Conservation (phyloP, 2,329 filamentous ascomycete genomes). For the Pestalotiopsis sp. region DNA sequence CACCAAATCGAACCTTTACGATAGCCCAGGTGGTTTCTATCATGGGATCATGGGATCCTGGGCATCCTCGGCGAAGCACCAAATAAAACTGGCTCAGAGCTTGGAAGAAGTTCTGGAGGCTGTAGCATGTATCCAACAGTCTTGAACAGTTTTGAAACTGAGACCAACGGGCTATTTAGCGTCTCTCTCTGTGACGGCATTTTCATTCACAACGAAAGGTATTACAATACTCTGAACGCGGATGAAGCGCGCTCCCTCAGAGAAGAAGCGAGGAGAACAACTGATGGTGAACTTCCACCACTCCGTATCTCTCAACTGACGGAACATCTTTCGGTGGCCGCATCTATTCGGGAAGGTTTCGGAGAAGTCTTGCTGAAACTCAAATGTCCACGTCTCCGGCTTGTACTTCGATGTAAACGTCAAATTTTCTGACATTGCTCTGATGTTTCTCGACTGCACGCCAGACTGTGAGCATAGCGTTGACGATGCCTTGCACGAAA, state of each 20-base stretch:
- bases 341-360: background rate
- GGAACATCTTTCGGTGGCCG: background rate
- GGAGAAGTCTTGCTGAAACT: background rate
- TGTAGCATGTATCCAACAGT: background rate
- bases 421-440: background rate
- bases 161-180: background rate
- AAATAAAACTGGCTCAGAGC: background rate
- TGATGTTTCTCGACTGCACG: background rate
- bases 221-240: background rate
- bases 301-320: background rate
- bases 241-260: background rate
- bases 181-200: background rate
- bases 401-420: background rate
- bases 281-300: background rate
- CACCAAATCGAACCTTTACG: background rate
- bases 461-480: background rate
- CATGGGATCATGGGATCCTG: fast-evolving
- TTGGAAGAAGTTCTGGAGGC: background rate
- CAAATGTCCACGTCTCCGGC: background rate
- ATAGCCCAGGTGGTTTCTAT: background rate
- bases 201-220: background rate
- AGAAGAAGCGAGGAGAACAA: fast-evolving
- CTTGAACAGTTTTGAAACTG: background rate
- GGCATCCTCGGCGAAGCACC: background rate
- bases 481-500: background rate